Evolutionary conservation across 495 filamentous ascomycete genomes (phyloP).

Genomic region (Neurospora sp.): DNA sequence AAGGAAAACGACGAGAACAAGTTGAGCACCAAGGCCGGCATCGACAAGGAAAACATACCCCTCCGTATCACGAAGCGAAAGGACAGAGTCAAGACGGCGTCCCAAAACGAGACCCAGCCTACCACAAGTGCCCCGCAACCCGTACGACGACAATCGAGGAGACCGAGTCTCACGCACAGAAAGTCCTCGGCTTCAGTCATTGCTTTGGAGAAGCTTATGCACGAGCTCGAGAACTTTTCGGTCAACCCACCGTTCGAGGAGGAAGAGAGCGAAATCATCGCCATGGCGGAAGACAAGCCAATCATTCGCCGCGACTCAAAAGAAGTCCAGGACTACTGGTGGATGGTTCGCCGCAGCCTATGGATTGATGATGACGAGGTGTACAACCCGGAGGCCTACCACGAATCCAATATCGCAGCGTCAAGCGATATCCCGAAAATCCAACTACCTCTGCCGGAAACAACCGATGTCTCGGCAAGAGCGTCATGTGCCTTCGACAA

Average conservation of each 20-base stretch:
- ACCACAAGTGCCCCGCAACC: background rate
- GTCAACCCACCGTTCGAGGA: background rate
- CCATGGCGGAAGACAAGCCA: background rate
- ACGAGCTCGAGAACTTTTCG: background rate
- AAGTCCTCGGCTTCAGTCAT: background rate
- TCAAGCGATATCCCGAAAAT: background rate
- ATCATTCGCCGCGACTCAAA: background rate
- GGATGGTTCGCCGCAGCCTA: constrained; percentile 6
- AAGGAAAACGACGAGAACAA: background rate
- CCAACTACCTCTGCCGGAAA: background rate
- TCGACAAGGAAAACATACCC: background rate
- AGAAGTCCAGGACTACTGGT: constrained; percentile 12
- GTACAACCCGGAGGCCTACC: background rate
- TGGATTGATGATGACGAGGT: constrained; percentile 14
- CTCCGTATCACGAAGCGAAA: background rate
- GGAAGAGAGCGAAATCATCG: background rate
- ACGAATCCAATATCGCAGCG: background rate
- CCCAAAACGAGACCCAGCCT: background rate
- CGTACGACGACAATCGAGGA: background rate
- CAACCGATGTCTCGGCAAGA: background rate
- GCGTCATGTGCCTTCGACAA: background rate
- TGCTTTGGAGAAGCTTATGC: constrained; percentile 1
- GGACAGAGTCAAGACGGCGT: background rate
- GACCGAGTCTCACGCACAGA: background rate
- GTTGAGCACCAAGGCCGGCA: background rate